Evolutionary conservation across 768 basidiomycete genomes (phyloP).

Genomic region (Pilatotrama ljubarskyi): DNA sequence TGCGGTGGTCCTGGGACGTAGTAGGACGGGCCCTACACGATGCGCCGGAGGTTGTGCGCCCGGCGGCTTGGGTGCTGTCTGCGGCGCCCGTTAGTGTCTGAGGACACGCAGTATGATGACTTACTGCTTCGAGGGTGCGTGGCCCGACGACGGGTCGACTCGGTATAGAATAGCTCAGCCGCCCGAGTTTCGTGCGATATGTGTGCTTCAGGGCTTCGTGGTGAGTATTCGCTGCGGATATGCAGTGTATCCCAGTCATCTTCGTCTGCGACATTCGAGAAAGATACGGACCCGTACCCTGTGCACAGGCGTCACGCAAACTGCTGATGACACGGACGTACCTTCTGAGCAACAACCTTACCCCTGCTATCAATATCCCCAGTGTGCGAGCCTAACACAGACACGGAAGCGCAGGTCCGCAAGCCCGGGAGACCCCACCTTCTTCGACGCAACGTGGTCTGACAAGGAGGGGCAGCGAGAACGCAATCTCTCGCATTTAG

Average conservation of each 20-base stretch:
- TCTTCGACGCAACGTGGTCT: conserved; percentile 16
- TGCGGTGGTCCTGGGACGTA: background rate
- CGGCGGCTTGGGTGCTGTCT: background rate
- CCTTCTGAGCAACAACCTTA: background rate
- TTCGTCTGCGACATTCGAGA: background rate
- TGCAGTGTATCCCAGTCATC: background rate
- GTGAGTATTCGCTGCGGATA: background rate
- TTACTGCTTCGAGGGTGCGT: background rate
- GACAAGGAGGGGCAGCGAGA: background rate
- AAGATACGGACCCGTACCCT: background rate
- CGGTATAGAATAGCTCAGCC: background rate
- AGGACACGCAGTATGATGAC: background rate
- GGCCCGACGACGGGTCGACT: background rate
- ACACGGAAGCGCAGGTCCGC: background rate
- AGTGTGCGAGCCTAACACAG: background rate
- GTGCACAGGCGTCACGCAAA: background rate
- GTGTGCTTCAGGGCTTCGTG: no score
- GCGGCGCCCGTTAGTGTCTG: background rate
- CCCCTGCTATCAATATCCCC: background rate
- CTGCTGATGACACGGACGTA: background rate
- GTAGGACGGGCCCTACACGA: conserved; percentile 12
- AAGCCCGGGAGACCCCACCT: background rate
- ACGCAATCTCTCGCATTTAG: conserved; percentile 2
- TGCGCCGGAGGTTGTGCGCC: conserved; percentile 1
- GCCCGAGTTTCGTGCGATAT: background rate